These are phyloP conservation scores for Cicer yamashitae DNA, from an alignment of 306 rosid genomes.

Conservation along the genomic window DNA sequence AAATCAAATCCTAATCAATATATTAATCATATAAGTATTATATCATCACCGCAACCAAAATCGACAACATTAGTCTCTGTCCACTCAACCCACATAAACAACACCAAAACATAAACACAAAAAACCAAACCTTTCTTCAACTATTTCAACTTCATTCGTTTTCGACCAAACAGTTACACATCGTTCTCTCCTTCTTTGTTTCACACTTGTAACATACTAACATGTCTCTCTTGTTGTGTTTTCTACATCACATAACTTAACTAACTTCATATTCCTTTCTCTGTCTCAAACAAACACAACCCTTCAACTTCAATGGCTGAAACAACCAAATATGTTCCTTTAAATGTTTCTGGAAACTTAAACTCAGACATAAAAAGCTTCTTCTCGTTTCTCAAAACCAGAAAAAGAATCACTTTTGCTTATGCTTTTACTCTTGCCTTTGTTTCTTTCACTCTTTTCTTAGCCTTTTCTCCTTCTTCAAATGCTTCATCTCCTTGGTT, in stretches of 20 bases:
- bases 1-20: neutral
- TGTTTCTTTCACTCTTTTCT: constrained; percentile 66
- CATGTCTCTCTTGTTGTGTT: too few relatives aligned
- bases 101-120: neutral
- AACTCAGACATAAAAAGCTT: constrained; percentile 57
- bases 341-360: neutral
- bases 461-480: constrained; percentile 68
- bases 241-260: neutral
- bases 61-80: neutral
- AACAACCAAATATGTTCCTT: constrained; percentile 60
- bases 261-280: neutral
- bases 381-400: constrained; percentile 61
- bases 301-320: constrained; percentile 66
- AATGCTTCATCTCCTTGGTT: constrained; percentile 68
- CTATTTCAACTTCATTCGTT: neutral
- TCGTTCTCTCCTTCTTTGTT: neutral
- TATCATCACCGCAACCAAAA: neutral
- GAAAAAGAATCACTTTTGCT: constrained; percentile 61
- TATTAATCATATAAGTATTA: neutral
- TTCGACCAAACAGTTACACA: neutral
- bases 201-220: neutral
- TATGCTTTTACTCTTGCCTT: constrained; percentile 69
- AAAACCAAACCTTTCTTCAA: neutral
- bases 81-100: neutral
- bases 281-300: neutral